Conservation (phyloP, 148 eudicot species). For the Spergularia marina region DNA sequence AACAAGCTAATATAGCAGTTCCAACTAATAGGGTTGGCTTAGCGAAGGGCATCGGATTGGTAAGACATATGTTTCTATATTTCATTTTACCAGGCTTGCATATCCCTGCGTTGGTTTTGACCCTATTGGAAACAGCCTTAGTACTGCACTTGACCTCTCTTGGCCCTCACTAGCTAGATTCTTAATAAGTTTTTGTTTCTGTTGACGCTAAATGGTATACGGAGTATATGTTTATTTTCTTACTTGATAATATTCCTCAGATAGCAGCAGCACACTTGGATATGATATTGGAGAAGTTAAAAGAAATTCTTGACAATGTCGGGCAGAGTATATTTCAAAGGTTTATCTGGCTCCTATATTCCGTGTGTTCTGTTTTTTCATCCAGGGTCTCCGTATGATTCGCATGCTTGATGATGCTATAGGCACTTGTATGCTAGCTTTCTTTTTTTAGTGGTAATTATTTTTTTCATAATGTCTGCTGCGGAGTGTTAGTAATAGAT, state of each 20-base stretch:
- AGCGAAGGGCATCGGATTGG: constrained; percentile 99
- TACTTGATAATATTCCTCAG: constrained; percentile 36
- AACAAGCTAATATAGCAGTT: constrained; percentile 68
- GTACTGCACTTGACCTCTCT: not conserved
- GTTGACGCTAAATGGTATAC: not conserved
- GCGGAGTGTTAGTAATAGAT: not conserved
- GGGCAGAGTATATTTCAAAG: constrained; percentile 82
- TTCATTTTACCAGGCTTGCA: not conserved
- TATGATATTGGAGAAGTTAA: constrained; percentile 88
- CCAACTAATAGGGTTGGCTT: constrained; percentile 91
- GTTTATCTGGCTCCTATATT: constrained; percentile 30
- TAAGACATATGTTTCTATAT: constrained; percentile 25
- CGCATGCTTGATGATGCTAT: not conserved
- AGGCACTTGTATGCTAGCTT: not conserved
- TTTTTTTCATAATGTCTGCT: not conserved
- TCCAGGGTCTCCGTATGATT: not conserved
- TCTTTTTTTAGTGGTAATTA: not conserved
- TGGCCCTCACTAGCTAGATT: not conserved
- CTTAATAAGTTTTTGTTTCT: not conserved
- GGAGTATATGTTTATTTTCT: not conserved
- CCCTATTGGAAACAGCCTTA: constrained; percentile 1
- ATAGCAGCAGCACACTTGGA: constrained; percentile 89
- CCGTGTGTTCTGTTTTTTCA: not conserved
- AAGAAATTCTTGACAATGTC: constrained; percentile 78
- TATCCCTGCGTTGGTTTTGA: constrained; percentile 10